These are phyloP conservation scores for Pseudozyma flocculosa DNA, from an alignment of 1,284 basidiomycete species.

Conservation along the genomic window DNA sequence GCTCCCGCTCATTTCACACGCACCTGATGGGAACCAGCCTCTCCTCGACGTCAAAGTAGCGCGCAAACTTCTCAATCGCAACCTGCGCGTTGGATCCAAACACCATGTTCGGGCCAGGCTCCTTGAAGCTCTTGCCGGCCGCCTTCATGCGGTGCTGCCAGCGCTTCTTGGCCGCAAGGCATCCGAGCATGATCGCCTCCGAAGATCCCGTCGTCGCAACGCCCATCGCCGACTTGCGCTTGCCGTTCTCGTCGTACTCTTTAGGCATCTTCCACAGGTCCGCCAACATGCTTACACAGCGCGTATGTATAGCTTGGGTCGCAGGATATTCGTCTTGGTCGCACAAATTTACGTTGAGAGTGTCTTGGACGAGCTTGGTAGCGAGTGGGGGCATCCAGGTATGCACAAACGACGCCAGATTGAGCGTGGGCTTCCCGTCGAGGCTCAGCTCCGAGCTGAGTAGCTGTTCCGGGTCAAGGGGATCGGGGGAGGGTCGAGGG, in stretches of 20 bases:
- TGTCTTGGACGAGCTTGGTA: conserved; percentile 61
- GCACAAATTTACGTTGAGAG: conserved; percentile 72
- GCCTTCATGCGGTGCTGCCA: conserved; percentile 89
- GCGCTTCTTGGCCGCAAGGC: conserved; percentile 87
- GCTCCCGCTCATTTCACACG: no score
- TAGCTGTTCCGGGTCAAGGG: conserved; percentile 65
- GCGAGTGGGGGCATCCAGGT: conserved; percentile 65
- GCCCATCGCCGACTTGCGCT: conserved; percentile 45
- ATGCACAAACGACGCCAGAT: conserved; percentile 69
- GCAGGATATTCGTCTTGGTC: conserved; percentile 87
- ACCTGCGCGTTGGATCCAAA: conserved; percentile 79
- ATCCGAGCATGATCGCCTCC: conserved; percentile 84
- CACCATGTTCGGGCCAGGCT: conserved; percentile 68
- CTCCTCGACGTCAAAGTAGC: conserved; percentile 83
- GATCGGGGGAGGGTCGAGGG: conserved; percentile 53
- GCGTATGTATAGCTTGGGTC: conserved; percentile 53
- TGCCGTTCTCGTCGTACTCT: conserved; percentile 27
- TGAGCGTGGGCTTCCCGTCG: conserved; percentile 75
- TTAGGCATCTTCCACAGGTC: conserved; percentile 79
- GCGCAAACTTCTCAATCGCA: conserved; percentile 65
- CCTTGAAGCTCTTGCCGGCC: conserved; percentile 63
- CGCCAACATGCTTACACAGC: conserved; percentile 77
- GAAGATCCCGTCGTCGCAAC: conserved; percentile 93
- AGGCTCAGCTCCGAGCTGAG: conserved; percentile 70
- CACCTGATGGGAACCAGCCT: conserved; percentile 43